These are phyloP conservation scores for Verticillium alfalfae DNA, from an alignment of 2,329 filamentous ascomycete species.

Conservation along the genomic window DNA sequence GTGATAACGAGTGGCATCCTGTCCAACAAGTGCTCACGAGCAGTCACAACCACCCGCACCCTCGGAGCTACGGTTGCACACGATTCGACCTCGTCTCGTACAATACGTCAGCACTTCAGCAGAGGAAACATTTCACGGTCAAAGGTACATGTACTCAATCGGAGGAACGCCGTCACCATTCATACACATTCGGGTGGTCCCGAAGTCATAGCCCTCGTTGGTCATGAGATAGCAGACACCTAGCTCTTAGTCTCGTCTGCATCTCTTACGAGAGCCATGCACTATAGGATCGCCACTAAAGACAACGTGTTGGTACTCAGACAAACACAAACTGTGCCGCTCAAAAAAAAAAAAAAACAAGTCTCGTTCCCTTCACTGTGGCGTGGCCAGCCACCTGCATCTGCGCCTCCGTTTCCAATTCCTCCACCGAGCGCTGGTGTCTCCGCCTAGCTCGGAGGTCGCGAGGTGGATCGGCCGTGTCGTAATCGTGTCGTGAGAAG, in stretches of 20 bases:
- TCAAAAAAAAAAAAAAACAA: neutral
- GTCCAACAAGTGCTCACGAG: too few relatives aligned
- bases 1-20: too few relatives aligned
- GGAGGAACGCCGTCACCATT: constrained; percentile 11
- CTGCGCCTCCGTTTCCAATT: neutral
- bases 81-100: neutral
- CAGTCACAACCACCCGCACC: neutral
- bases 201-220: neutral
- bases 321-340: neutral
- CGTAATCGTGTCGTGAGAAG: constrained; percentile 12
- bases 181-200: constrained; percentile 13
- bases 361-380: neutral
- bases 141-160: constrained; percentile 10
- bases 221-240: neutral
- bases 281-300: neutral
- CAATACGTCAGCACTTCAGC: neutral
- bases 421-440: neutral
- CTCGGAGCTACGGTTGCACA: neutral
- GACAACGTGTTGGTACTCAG: neutral
- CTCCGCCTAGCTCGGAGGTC: neutral
- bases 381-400: neutral
- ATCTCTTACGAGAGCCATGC: neutral
- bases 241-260: neutral
- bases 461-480: constrained; percentile 5
- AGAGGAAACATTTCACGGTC: neutral